Conservation (phyloP, 257 asterid species). For the Cordia subcordata region DNA sequence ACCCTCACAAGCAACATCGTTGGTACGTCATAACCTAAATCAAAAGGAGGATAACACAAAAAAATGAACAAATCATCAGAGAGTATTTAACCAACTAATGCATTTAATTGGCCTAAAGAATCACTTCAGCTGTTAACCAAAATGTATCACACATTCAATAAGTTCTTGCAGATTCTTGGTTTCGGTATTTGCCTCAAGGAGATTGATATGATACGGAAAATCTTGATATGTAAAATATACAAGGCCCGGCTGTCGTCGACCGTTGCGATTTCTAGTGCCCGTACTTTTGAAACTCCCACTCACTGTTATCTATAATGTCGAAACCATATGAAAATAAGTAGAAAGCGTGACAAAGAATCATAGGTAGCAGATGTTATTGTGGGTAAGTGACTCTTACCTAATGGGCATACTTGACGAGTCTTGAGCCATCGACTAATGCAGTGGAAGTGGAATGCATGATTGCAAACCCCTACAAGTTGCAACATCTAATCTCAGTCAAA, state of each 20-base stretch:
- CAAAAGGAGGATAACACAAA: too few species aligned
- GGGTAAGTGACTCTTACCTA: slow-evolving; percentile 8
- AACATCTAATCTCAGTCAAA: slow-evolving; percentile 2
- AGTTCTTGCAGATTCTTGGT: background rate
- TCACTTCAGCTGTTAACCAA: too few species aligned
- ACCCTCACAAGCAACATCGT: too few species aligned
- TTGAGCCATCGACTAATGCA: slow-evolving; percentile 22
- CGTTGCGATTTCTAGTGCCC: slow-evolving; percentile 56
- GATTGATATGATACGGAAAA: background rate
- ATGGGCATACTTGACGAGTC: slow-evolving; percentile 17
- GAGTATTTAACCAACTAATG: background rate
- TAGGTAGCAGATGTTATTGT: background rate
- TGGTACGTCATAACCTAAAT: too few species aligned
- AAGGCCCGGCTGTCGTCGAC: background rate
- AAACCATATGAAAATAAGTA: background rate
- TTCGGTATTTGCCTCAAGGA: background rate
- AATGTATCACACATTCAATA: background rate
- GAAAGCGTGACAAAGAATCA: background rate
- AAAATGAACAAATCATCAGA: too few species aligned
- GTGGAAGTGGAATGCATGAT: slow-evolving; percentile 23
- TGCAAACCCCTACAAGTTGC: slow-evolving; percentile 41
- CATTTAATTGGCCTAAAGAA: background rate
- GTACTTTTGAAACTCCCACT: slow-evolving; percentile 98
- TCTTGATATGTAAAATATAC: background rate
- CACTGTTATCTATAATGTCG: slow-evolving; percentile 71